Evolutionary conservation across 2,329 filamentous ascomycete genomes (phyloP).

Genomic region (Colletotrichum horii): DNA sequence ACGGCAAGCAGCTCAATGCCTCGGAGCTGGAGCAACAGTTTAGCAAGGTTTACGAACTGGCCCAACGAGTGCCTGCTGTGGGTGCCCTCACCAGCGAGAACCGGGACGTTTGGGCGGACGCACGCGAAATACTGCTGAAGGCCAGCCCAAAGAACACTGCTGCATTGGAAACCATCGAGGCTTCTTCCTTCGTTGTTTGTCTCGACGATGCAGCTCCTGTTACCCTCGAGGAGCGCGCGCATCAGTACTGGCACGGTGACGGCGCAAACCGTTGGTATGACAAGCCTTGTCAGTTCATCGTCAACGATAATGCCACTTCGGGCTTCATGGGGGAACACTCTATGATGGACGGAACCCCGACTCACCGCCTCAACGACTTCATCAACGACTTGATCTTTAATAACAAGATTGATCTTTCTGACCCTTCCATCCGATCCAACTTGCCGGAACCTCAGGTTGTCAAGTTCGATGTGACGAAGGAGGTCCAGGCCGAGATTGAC

Average conservation of each 20-base stretch:
- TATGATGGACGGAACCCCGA: constrained; percentile 99
- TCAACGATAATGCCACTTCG: constrained; percentile 97
- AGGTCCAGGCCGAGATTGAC: constrained; percentile 79
- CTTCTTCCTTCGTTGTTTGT: constrained; percentile 89
- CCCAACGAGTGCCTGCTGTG: constrained; percentile 73
- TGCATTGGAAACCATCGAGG: constrained; percentile 81
- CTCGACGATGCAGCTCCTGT: constrained; percentile 90
- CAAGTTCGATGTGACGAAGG: constrained; percentile 77
- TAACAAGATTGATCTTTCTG: constrained; percentile 90
- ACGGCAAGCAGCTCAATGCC: constrained; percentile 85
- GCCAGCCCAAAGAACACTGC: constrained; percentile 81
- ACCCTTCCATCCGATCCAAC: constrained; percentile 78
- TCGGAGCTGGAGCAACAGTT: constrained; percentile 92
- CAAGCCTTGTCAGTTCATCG: constrained; percentile 96
- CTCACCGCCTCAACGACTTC: constrained; percentile 95
- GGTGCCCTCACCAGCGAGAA: constrained; percentile 90
- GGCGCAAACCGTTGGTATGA: constrained; percentile 96
- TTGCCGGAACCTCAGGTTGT: constrained; percentile 81
- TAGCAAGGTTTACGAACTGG: constrained; percentile 79
- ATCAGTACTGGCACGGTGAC: constrained; percentile 98
- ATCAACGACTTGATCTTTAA: constrained; percentile 90
- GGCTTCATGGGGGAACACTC: constrained; percentile 99
- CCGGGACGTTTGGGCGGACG: constrained; percentile 90
- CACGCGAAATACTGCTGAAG: constrained; percentile 75
- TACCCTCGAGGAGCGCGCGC: constrained; percentile 93